Percentiles rank a stretch among this genome's conserved stretches.
Conservation (phyloP, 192 early-diverging fungal genomes). For the Diversispora eburnea region DNA sequence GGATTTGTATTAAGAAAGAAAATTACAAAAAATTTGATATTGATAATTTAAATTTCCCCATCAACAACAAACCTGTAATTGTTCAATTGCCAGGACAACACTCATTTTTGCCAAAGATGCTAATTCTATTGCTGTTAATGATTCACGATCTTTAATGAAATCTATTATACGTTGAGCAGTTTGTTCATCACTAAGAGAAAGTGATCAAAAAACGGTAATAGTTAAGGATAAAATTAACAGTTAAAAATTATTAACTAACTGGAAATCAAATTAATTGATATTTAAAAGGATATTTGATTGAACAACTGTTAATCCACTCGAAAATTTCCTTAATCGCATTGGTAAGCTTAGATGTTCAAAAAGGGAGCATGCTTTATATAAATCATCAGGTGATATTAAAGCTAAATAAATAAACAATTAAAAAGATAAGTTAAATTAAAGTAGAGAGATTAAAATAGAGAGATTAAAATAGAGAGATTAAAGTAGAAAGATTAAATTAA, state of each 20-base stretch:
- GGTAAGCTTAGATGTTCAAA: constrained; percentile 69
- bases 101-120: constrained; percentile 59
- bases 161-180: constrained; percentile 54
- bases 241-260: too few relatives aligned
- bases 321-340: constrained; percentile 71
- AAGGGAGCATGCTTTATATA: constrained; percentile 69
- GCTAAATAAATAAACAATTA: constrained; percentile 38
- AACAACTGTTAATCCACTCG: constrained; percentile 76
- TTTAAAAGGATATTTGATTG: constrained; percentile 46
- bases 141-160: constrained; percentile 37
- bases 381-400: constrained; percentile 91
- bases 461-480: background rate
- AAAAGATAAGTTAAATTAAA: background rate
- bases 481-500: too few relatives aligned
- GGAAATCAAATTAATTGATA: background rate
- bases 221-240: background rate
- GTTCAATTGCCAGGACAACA: constrained; percentile 60
- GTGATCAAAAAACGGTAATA: constrained; percentile 29
- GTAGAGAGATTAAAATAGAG: too few relatives aligned
- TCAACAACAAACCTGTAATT: constrained; percentile 55
- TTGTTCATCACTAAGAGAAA: constrained; percentile 62
- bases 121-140: constrained; percentile 68
- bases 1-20: background rate
- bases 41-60: background rate
- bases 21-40: background rate